Evolutionary conservation across 1,139 yeast species (phyloP), one percentile per base, ranked within the genome.

Genomic region (Kurtzmaniella quercitrusa): DNA sequence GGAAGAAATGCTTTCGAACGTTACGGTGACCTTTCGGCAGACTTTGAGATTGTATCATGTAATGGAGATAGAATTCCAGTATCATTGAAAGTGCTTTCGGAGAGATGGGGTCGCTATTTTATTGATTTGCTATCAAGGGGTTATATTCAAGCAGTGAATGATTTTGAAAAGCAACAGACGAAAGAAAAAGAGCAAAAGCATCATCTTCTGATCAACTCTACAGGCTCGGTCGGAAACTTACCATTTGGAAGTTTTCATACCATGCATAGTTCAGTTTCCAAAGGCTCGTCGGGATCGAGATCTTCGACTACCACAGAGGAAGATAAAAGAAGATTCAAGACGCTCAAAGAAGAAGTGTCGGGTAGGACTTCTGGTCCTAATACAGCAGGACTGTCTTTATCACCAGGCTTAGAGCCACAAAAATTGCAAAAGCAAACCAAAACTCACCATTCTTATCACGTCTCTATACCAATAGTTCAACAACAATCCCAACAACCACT

Each of bases 71-170:
- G 82, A 28, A 71, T 83, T 12, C 80, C 84, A 0, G 80, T 82
- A 2, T 82, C 89, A 0, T 50, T 80, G 40, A 70, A 69, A 48
- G 65, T 84, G 2, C 68, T 85, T 42, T 67, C 84, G 50, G 84
- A 81, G 52, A 68, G 93, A 55, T 85, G 94, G 94, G 93, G 93
- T 0, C 60, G 77, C 30, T 82, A 76, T 50, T 85, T 85, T 55
- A 81, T 81, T 46, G 71, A 71, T 49, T 50, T 84, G 19, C 59
- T 84, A 38, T 72, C 88, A 0, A 74, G 74, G 49, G 87, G 84
- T 0, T 84, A 84, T 55, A 79, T 84, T 2, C 68, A 74, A 44
- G 80, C 84, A 0, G 77, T 76, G 2, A 72, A 74, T 38, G 70
- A 68, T 38, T 65, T 76, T 48, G 75, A 71, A 42, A 63, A 67